phyloP scores from a whole-genome alignment of 352 stramenopile genomes.

The Poterioochromonas sp. region DNA sequence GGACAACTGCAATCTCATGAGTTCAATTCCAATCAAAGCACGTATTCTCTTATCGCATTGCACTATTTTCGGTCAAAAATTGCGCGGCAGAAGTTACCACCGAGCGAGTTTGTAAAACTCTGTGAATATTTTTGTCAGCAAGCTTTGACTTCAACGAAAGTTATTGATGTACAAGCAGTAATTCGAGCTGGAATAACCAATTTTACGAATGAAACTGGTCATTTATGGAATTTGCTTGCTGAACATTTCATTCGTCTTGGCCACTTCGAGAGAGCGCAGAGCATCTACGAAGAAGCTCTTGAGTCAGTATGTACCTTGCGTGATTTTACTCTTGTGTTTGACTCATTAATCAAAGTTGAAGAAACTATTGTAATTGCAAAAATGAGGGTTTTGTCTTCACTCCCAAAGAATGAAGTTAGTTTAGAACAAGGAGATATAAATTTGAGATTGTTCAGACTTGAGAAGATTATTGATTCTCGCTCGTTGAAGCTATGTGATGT shows the following conservation, averaged over 20 bases:
- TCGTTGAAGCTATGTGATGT: conserved; percentile 87
- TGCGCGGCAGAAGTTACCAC: conserved; percentile 54
- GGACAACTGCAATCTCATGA: conserved; percentile 58
- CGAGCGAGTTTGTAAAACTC: conserved; percentile 94
- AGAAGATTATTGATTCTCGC: conserved; percentile 83
- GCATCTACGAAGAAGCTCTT: conserved; percentile 87
- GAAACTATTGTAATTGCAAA: conserved; percentile 90
- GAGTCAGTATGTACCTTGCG: conserved; percentile 65
- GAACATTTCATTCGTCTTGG: conserved; percentile 93
- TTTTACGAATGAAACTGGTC: conserved; percentile 91
- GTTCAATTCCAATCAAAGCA: conserved; percentile 70
- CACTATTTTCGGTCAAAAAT: conserved; percentile 48
- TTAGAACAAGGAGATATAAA: conserved; percentile 67
- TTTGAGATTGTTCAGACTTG: conserved; percentile 64
- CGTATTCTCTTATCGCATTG: conserved; percentile 62
- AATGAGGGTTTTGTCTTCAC: too few relatives aligned
- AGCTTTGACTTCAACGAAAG: conserved; percentile 66
- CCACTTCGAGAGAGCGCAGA: conserved; percentile 87
- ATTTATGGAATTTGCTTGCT: conserved; percentile 86
- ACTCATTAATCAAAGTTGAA: conserved; percentile 96
- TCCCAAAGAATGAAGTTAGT: conserved; percentile 47
- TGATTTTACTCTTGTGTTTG: conserved; percentile 98
- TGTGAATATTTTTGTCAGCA: conserved; percentile 88
- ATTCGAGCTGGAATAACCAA: conserved; percentile 77
- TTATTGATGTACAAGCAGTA: conserved; percentile 87